Base-by-base conservation (phyloP, 2,329 filamentous ascomycete species). In the Trichophyton mentagrophytes region DNA sequence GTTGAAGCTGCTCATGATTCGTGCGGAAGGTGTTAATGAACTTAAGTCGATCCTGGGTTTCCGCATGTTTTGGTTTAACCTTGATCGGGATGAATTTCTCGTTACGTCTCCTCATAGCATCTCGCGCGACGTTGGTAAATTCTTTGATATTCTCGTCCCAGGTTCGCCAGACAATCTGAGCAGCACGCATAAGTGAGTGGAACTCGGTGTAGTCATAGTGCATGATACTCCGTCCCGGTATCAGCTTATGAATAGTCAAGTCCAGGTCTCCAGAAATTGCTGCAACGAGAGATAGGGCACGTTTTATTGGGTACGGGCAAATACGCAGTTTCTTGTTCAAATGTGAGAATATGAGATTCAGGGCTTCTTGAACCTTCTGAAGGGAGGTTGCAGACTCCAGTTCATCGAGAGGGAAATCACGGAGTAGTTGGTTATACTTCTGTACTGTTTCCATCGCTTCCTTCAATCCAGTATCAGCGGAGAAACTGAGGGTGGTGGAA, bases 81-180 rank as follows among this genome's bases (percentile, higher is more conserved):
- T 97, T 97, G 79, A 99, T 97, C 3, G 92, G 91, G 65, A 99
- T 96, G 73, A 99, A 99, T 72, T 95, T 96, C 73, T 97, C 95
- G 69, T 96, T 95, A 67, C 93, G 85, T 67, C 91, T 87, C 65
- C 92, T 84, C 2, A 90, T 96, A 5, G 95, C 90, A 69, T 99
- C 95, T 75, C 93, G 89, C 38, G 93, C 92, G 65, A 97, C 89
- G 67, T 96, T 96, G 15, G 92, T 97, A 70, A 99, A 99, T 68
- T 97, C 93, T 73, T 97, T 97, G 70, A 95, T 82, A 68, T 92
- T 90, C 60, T 95, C 90, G 67, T 99, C 93, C 93, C 93, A 99
- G 8, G 87, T 86, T 46, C 83, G 83, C 81, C 95, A 99, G 63
- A 99, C 91, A 17, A 84, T 82, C 61, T 92, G 88, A 22, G 91